A percentile compares a stretch with the other conserved stretches of the same genome.
These are phyloP conservation scores for Fusarium sp. DNA, from an alignment of 2,329 filamentous ascomycete genomes.

Conservation along the genomic window DNA sequence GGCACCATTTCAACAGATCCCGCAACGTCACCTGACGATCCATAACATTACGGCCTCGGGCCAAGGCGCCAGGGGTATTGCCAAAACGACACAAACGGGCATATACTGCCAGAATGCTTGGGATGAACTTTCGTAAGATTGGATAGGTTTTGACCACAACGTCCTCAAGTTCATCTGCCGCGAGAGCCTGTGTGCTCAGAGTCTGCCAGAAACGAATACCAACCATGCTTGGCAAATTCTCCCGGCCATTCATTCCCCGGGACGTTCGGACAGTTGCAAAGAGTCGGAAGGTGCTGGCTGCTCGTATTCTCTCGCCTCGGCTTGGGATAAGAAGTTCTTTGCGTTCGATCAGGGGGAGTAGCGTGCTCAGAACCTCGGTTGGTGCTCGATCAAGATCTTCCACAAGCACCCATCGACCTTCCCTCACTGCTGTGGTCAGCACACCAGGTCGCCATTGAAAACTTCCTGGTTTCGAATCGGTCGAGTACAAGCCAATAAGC, in stretches of 20 bases:
- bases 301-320: constrained; percentile 86
- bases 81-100: constrained; percentile 65
- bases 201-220: constrained; percentile 89
- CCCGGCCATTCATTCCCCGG: constrained; percentile 74
- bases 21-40: constrained; percentile 73
- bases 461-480: constrained; percentile 85
- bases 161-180: constrained; percentile 77
- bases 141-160: constrained; percentile 81
- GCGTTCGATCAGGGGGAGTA: constrained; percentile 91
- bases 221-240: constrained; percentile 79
- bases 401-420: constrained; percentile 96
- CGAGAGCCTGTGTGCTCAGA: constrained; percentile 76
- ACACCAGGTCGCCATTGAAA: constrained; percentile 95
- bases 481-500: constrained; percentile 93
- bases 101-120: constrained; percentile 72
- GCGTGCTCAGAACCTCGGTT: constrained; percentile 92
- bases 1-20: constrained; percentile 93
- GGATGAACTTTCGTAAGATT: constrained; percentile 72
- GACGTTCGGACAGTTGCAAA: constrained; percentile 91
- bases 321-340: constrained; percentile 92
- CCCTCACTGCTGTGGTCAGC: constrained; percentile 90
- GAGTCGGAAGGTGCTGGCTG: constrained; percentile 87
- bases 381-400: constrained; percentile 97
- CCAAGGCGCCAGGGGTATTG: constrained; percentile 57
- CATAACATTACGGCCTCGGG: constrained; percentile 59